Evolutionary conservation across 257 asterid genomes (phyloP).

Genomic region (Nicotiana attenuata): DNA sequence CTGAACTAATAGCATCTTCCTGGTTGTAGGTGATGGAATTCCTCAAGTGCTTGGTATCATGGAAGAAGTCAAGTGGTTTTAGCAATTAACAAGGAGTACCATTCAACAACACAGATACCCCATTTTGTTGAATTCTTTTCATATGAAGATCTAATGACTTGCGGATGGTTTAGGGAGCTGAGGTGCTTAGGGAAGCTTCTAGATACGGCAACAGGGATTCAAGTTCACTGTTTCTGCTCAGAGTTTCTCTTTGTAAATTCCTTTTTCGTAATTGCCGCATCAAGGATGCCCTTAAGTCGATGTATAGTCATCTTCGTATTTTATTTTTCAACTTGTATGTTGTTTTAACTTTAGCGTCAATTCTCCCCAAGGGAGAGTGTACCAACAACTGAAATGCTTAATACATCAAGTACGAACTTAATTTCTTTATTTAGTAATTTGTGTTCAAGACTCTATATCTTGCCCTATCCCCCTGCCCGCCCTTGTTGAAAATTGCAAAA

Average conservation of each 20-base stretch:
- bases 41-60: constrained; percentile 59
- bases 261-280: constrained; percentile 18
- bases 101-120: constrained; percentile 7
- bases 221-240: constrained; percentile 16
- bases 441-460: background rate
- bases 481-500: background rate
- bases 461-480: background rate
- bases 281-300: constrained; percentile 52
- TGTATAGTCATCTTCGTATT: constrained; percentile 4
- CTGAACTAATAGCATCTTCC: background rate
- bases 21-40: constrained; percentile 76
- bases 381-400: background rate
- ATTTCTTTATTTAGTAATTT: background rate
- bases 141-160: constrained; percentile 13
- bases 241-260: constrained; percentile 20
- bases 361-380: constrained; percentile 26
- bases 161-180: constrained; percentile 41
- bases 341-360: background rate
- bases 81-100: constrained; percentile 9
- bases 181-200: constrained; percentile 37
- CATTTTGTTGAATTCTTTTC: constrained; percentile 16
- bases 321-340: background rate
- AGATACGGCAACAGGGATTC: constrained; percentile 7
- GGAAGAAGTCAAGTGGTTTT: constrained; percentile 47
- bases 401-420: background rate